phyloP scores from a whole-genome alignment of 805 yeast genomes.

The Candida pini region DNA sequence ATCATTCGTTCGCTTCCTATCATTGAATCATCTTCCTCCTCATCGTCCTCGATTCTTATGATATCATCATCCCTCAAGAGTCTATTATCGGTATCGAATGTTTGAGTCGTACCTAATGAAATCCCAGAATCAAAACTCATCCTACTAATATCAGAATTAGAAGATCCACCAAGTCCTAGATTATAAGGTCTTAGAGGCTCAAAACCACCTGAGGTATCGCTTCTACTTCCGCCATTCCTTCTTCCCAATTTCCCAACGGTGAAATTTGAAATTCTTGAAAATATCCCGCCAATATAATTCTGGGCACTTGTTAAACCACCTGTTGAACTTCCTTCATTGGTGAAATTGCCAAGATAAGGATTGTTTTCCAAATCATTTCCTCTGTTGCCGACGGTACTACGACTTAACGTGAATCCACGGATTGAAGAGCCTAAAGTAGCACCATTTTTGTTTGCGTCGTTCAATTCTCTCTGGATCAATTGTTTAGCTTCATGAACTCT shows the following conservation, averaged over 20 bases:
- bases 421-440: conserved; percentile 7
- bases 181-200: conserved; percentile 22
- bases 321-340: not conserved
- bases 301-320: conserved; percentile 1
- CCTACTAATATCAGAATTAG: conserved; percentile 8
- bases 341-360: not conserved
- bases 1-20: no score
- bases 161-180: conserved; percentile 8
- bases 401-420: conserved; percentile 15
- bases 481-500: conserved; percentile 24
- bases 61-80: conserved; percentile 26
- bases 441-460: conserved; percentile 5
- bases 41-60: conserved; percentile 22
- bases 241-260: not conserved
- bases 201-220: no score
- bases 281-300: not conserved
- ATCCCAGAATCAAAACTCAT: conserved; percentile 22
- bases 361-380: not conserved
- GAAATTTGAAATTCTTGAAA: conserved; percentile 3
- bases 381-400: not conserved
- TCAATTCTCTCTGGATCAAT: conserved; percentile 20
- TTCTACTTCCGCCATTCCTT: not conserved
- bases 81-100: conserved; percentile 26
- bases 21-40: conserved; percentile 11
- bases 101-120: conserved; percentile 16